Evolutionary conservation across 257 asterid species (phyloP), one percentile per base, ranked within the genome.

Genomic region (Striga asiatica): DNA sequence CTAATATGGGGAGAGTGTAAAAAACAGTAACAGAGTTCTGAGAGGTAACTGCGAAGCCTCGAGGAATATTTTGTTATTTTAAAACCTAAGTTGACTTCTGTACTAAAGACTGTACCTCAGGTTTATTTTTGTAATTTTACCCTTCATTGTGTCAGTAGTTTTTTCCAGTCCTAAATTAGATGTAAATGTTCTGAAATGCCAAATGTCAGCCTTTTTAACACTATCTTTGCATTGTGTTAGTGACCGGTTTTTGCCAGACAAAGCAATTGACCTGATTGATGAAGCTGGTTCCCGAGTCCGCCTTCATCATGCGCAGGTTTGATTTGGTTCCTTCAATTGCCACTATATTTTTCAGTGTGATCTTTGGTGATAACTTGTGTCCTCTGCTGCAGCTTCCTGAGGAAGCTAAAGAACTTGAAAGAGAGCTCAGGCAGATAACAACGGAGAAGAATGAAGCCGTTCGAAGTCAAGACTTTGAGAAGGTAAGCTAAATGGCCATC

Each of bases 211-310:
- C 10, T 14, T 2, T 14, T 2, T 66, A 74, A 55, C 41, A 18
- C 55, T 54, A 16, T 23, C 24, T 46, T 55, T 66, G 51, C 49
- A 35, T 25, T n/a, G 32, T 80, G 72, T 54, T 88, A 91, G 98
- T 68, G 98, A 91, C 60, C 98, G 98, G 11, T 91, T 91, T 71
- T 73, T 91, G 76, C 98, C 98, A 29, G 98, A 91, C 53, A 91
- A 91, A 76, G 98, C 98, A 35, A 91, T 91, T 54, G 98, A 91
- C 79, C 77, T 91, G 89, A 66, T 91, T 38, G 98, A 91, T 76
- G 98, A 91, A 72, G 98, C 98, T 62, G 97, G 98, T 61, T 91
- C 98, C 28, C 84, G 98, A 54, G 98, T 91, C 68, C 74, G 98
- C 68, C 97, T 91, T 65, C 97, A 88, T 52, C 98, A 91, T 76